Base-by-base conservation (phyloP, 306 rosid genomes). In the Ormosia semicastrata region DNA sequence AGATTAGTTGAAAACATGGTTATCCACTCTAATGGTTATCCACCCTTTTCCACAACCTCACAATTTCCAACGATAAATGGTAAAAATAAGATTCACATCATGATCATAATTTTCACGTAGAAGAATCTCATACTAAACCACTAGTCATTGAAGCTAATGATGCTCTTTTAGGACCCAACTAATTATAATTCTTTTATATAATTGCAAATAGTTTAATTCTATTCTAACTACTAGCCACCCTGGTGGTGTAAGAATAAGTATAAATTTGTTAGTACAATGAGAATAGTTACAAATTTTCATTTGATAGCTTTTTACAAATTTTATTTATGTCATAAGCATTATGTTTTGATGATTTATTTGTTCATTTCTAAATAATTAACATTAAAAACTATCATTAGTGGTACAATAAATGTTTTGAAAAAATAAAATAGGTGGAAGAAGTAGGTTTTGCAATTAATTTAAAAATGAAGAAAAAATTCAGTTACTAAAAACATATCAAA, bases 51-150 rank as follows among this genome's bases (percentile, higher is more conserved):
- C 7, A 4, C 52, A 77, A 65, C 81, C 36, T 14, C 73, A 50
- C 54, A 56, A 39, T 78, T 78, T 29, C 85, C 34, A 82, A 69
- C 54, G 10, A 66, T 82, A 75, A 75, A 65, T n/a, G 81, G 18
- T 68, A 4, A 32, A 46, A 52, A 29, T 4, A 46, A 43, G 57
- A 60, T 59, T 57, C 70, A 7, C 5, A 3, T 32, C 80, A 37
- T 4, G 1, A 18, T 50, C 66, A 63, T 72, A 29, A 80, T 60
- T 71, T 79, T 68, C 7, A 11, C 5, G 14, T 30, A 7, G 71
- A 78, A 68, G 11, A 43, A 58, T 57, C 71, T 33, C 18, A 57
- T 1, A 4, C 15, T 29, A 2, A 1, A 18, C 18, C 2, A 36
- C 6, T 33, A 17, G 33, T 60, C 54, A 7, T 59, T 40, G 7